These are phyloP conservation scores for Helminthosporium solani DNA, from an alignment of 2,329 filamentous ascomycete genomes.

Conservation along the genomic window DNA sequence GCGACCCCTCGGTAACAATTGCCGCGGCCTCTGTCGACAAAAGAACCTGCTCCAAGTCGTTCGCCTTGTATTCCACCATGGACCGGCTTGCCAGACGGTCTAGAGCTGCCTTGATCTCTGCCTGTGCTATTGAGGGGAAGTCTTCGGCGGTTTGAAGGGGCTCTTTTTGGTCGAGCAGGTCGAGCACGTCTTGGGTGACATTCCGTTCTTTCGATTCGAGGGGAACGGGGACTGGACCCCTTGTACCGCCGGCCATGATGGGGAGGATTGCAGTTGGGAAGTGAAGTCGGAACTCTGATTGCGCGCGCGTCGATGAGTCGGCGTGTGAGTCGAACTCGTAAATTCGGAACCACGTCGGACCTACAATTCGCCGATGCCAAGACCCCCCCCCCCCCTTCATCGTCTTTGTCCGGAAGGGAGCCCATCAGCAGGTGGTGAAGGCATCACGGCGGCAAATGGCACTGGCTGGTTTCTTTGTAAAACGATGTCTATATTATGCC, in stretches of 20 bases:
- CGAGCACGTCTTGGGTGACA: constrained; percentile 78
- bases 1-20: constrained; percentile 57
- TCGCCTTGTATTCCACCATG: constrained; percentile 83
- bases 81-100: constrained; percentile 81
- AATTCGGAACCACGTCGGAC: constrained; percentile 11
- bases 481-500: constrained; percentile 10
- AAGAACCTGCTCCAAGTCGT: constrained; percentile 74
- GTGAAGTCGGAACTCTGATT: constrained; percentile 13
- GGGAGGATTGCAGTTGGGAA: constrained; percentile 11
- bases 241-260: constrained; percentile 48
- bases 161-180: constrained; percentile 56
- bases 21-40: constrained; percentile 81
- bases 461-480: constrained; percentile 1
- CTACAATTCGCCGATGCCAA: constrained; percentile 12
- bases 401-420: too few species aligned
- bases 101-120: constrained; percentile 76
- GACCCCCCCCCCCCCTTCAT: too few species aligned
- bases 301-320: constrained; percentile 18
- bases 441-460: too few species aligned
- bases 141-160: constrained; percentile 55
- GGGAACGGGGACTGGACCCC: constrained; percentile 51
- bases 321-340: constrained; percentile 11
- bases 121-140: constrained; percentile 49
- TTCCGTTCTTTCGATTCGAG: constrained; percentile 43
- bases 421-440: too few species aligned